These are phyloP conservation scores for Crithidia brevicula DNA, from an alignment of 208 protist species.

Conservation along the genomic window DNA sequence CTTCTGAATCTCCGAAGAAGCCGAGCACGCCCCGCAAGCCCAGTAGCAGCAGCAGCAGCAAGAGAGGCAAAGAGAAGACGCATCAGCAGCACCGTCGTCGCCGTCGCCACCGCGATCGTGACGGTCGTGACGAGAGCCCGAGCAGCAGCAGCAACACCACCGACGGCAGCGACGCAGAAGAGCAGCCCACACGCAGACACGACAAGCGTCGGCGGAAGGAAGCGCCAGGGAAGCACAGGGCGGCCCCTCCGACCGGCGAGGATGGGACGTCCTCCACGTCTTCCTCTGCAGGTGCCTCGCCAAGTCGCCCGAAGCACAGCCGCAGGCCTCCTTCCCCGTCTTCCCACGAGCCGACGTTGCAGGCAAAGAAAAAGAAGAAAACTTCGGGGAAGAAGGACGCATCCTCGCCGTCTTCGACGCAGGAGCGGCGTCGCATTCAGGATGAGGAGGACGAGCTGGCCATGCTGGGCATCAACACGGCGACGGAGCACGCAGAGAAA, in stretches of 20 bases:
- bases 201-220: not conserved
- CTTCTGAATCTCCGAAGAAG: too few relatives aligned
- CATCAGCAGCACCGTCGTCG: not conserved
- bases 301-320: not conserved
- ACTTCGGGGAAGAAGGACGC: not conserved
- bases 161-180: not conserved
- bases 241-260: not conserved
- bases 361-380: not conserved
- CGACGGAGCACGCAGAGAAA: not conserved
- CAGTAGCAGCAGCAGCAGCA: too few relatives aligned
- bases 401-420: not conserved
- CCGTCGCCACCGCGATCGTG: too few relatives aligned
- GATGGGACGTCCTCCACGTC: not conserved
- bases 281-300: not conserved
- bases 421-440: slow-evolving; percentile 1
- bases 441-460: slow-evolving; percentile 19
- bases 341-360: too few relatives aligned
- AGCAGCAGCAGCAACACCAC: not conserved
- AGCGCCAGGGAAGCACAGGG: not conserved
- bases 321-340: too few relatives aligned
- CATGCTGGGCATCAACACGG: slow-evolving; percentile 1
- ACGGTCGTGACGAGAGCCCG: not conserved
- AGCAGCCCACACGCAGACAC: not conserved
- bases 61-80: too few relatives aligned
- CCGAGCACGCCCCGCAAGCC: too few relatives aligned